These are phyloP conservation scores for Amanita exitialis DNA, from an alignment of 768 basidiomycete genomes.

Conservation along the genomic window DNA sequence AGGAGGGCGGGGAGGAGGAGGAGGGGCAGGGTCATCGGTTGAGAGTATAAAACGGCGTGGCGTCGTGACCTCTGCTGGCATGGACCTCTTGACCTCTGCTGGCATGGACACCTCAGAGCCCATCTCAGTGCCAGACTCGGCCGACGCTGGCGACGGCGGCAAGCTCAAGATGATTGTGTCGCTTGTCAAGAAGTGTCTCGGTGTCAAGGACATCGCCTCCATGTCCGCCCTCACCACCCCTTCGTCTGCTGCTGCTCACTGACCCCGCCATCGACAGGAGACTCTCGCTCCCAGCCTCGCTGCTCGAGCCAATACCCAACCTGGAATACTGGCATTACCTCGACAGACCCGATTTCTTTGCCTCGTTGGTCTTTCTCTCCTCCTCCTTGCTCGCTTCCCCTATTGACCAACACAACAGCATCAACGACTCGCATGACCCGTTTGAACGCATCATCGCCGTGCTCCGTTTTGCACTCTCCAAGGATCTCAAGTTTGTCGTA, in stretches of 20 bases:
- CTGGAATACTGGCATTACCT: conserved; percentile 95
- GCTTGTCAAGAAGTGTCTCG: conserved; percentile 83
- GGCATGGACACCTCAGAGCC: background rate
- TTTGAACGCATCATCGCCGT: conserved; percentile 94
- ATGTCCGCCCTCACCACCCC: conserved; percentile 45
- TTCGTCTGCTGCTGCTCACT: conserved; percentile 1
- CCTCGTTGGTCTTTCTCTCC: conserved; percentile 52
- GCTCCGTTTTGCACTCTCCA: conserved; percentile 80
- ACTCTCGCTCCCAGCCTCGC: conserved; percentile 83
- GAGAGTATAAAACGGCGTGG: background rate
- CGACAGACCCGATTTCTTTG: conserved; percentile 86
- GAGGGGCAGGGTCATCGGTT: background rate
- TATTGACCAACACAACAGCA: no score
- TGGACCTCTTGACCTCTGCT: background rate
- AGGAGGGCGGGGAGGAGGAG: background rate
- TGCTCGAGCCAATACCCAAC: conserved; percentile 92
- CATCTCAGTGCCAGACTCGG: conserved; percentile 57
- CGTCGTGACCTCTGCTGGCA: no score
- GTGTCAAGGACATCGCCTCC: conserved; percentile 90
- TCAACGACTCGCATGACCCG: conserved; percentile 89
- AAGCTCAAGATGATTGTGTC: conserved; percentile 92
- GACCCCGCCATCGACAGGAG: conserved; percentile 43
- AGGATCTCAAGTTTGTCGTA: conserved; percentile 89
- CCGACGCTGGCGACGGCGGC: conserved; percentile 75
- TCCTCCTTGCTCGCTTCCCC: conserved; percentile 1